Base-by-base conservation (phyloP, 352 stramenopile genomes). In the Pythium angustatum region DNA sequence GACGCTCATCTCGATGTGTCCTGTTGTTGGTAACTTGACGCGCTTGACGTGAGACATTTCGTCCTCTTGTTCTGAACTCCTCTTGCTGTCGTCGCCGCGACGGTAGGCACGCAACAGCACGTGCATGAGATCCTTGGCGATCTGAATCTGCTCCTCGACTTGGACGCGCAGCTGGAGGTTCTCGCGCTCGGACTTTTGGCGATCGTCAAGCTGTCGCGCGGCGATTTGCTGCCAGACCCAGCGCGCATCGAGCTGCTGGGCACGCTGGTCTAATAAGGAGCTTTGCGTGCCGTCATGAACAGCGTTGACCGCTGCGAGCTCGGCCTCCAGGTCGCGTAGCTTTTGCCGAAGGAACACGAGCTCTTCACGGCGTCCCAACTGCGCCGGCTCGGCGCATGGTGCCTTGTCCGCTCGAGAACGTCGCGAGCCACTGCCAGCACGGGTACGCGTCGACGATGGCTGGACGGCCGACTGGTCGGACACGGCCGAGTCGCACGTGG, bases 141-240 rank as follows among this genome's bases (percentile, higher is more conserved):
- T 57, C 27, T 43, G 40, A 10, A 67, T 26, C 41, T 67, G 60
- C 30, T 60, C 50, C 11, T 61, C 40, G 8, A 67, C 36, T 31
- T 53, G 49, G 21, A 67, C 51, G 19, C 60, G 60, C 9, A 68
- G 53, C 34, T 30, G 17, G 3, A 58, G n/a, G 26, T 68, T 68
- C 24, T 63, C 62, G 0, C 15, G 41, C 47, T 68, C 62, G 21
- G 62, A 41, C 17, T 21, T 28, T 19, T 68, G 62, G 3, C 62
- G 52, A 15, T 58, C 17, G n/a, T 63, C 26, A 7, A 43, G 38
- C 44, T 68, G 62, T 5, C 53, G 62, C 44, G 44, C 30, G 19
- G 62, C 62, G 44, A 68, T 68, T 53, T 68, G 45, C 45, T 58
- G 33, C 62, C 62, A 68, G 22, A 68, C 43, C 33, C 27, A 52